Evolutionary conservation across 345 rosid genomes (phyloP), one percentile per base, ranked within the genome.

Genomic region (Citrus inodora): DNA sequence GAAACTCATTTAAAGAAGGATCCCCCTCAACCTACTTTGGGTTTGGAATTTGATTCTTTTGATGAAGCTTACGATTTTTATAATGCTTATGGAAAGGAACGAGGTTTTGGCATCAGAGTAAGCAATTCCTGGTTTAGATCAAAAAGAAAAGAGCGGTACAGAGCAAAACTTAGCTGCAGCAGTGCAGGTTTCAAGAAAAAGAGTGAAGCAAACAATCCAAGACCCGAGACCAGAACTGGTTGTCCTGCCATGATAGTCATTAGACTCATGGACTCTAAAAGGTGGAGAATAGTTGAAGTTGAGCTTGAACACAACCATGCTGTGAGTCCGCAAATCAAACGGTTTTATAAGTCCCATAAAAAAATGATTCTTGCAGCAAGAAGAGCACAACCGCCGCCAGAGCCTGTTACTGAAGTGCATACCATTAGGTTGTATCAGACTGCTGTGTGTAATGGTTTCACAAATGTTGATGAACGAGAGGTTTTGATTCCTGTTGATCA

Each of bases 111-210:
- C n/a, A 81, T 87, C 30, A 81, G 90, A 81, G 90, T 87, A 65
- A 81, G 90, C 73, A 87, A 87, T 70, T 84, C 88, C 0, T 85
- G 88, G 90, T 87, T 82, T 76, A 83, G 86, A 68, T 76, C 89
- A 77, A 85, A 83, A 84, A 66, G 82, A 60, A 87, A 87, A 76
- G 88, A 87, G 77, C 82, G 87, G 0, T 87, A 85, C 51, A 79
- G 89, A 83, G 89, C 87, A 46, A 87, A 87, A 85, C 87, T 87
- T 83, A 87, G 86, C 71, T 87, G 89, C 79, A 87, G 88, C 70
- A 87, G 86, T 81, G 90, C 88, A 21, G 90, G 90, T 42, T 87
- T 87, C 78, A 85, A 87, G 76, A 87, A 87, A 81, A 87, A 79
- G 81, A 87, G 87, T 22, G 89, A 87, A 83, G 89, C 89, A 48